Evolutionary conservation across 768 basidiomycete species (phyloP).

Genomic region (Lepiota venenata): DNA sequence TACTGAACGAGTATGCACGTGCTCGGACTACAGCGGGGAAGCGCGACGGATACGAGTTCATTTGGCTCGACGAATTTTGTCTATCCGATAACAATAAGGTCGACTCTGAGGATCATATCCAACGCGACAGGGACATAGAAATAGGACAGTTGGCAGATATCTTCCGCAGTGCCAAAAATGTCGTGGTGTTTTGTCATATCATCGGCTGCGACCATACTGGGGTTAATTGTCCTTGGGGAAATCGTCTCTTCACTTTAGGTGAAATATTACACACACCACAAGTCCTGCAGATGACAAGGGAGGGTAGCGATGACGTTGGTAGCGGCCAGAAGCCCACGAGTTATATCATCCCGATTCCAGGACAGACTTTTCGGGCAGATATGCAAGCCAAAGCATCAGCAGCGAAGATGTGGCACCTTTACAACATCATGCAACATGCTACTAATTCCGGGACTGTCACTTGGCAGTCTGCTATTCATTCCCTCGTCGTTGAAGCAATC

Average conservation of each 20-base stretch:
- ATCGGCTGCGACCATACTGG: slow-evolving; percentile 3
- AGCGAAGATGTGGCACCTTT: slow-evolving; percentile 16
- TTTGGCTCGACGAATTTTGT: slow-evolving; percentile 11
- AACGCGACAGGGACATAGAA: background rate
- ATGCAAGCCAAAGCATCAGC: slow-evolving; percentile 10
- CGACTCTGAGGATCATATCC: background rate
- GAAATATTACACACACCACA: slow-evolving; percentile 4
- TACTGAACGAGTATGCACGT: slow-evolving; percentile 1
- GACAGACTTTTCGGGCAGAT: slow-evolving; percentile 1
- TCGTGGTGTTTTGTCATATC: slow-evolving; percentile 8
- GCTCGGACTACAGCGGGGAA: background rate
- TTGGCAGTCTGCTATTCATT: slow-evolving; percentile 21
- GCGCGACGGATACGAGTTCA: slow-evolving; percentile 1
- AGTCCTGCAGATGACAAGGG: slow-evolving; percentile 6
- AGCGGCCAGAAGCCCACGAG: background rate
- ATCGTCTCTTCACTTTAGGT: slow-evolving; percentile 8
- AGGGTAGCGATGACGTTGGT: too few relatives aligned
- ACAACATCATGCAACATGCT: slow-evolving; percentile 19
- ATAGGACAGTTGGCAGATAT: slow-evolving; percentile 7
- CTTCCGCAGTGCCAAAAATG: slow-evolving; percentile 4
- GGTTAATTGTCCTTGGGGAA: slow-evolving; percentile 3
- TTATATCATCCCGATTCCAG: background rate
- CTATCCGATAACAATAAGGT: background rate
- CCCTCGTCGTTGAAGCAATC: slow-evolving; percentile 22
- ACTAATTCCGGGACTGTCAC: slow-evolving; percentile 16